Evolutionary conservation across 2,329 filamentous ascomycete species (phyloP).

Genomic region (Arthrocladium fulminans): DNA sequence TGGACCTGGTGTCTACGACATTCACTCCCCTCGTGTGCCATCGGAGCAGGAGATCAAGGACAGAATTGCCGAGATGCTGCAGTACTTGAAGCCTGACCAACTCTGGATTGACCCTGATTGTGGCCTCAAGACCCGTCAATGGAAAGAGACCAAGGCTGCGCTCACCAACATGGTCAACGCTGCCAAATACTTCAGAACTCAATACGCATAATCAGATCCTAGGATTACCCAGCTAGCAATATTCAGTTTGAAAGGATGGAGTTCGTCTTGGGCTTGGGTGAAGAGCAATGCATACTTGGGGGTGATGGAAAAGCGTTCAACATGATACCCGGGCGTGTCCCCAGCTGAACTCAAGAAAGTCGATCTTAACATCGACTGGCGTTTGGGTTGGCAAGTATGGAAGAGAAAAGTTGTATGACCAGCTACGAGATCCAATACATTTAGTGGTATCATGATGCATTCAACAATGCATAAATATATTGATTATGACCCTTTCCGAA

Average conservation of each 20-base stretch:
- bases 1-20: conserved; percentile 98
- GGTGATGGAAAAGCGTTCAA: conserved; percentile 21
- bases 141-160: conserved; percentile 96
- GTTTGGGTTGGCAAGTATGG: neutral
- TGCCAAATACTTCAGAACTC: conserved; percentile 89
- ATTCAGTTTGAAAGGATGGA: conserved; percentile 1
- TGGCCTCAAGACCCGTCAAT: conserved; percentile 97
- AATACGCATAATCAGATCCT: conserved; percentile 46
- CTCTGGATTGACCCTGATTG: conserved; percentile 99
- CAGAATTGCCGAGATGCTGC: conserved; percentile 95
- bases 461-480: conserved; percentile 8
- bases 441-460: conserved; percentile 7
- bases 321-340: conserved; percentile 21
- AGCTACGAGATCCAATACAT: neutral
- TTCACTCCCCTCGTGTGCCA: conserved; percentile 97
- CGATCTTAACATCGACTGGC: conserved; percentile 25
- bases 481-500: neutral
- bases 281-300: conserved; percentile 12
- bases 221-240: neutral
- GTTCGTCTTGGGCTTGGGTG: conserved; percentile 11
- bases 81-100: conserved; percentile 94
- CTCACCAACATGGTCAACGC: conserved; percentile 96
- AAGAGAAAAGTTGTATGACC: neutral
- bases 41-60: conserved; percentile 97
- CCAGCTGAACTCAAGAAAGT: conserved; percentile 13